phyloP scores from a whole-genome alignment of 1,284 basidiomycete genomes.

The Tilletia setariae region DNA sequence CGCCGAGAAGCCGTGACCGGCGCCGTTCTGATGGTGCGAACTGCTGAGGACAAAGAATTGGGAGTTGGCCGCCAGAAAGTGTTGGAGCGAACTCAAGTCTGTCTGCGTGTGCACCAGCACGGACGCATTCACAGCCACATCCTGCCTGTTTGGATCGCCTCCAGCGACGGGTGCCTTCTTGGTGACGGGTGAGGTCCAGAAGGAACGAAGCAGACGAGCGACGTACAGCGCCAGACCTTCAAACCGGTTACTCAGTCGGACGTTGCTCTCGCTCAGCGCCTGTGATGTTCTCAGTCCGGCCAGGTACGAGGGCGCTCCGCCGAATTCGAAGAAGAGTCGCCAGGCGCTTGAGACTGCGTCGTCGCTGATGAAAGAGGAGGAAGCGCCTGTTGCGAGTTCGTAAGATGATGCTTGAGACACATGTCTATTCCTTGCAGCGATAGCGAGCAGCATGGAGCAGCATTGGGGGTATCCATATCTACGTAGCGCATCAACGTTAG shows the following conservation, averaged over 20 bases:
- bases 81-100: constrained; percentile 38
- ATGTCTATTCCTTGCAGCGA: constrained; percentile 57
- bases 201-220: constrained; percentile 74
- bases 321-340: constrained; percentile 32
- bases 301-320: constrained; percentile 23
- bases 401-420: constrained; percentile 19
- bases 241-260: constrained; percentile 74
- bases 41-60: constrained; percentile 43
- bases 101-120: constrained; percentile 36
- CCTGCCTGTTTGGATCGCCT: constrained; percentile 14
- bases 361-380: constrained; percentile 33
- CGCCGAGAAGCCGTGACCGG: no score
- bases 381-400: neutral
- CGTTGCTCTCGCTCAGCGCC: constrained; percentile 60
- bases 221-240: constrained; percentile 87
- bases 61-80: constrained; percentile 44
- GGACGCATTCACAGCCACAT: constrained; percentile 8
- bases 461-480: constrained; percentile 81
- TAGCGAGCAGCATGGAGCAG: constrained; percentile 81
- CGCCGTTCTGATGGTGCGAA: neutral
- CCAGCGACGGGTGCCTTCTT: constrained; percentile 59
- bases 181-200: constrained; percentile 66
- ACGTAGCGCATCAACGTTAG: constrained; percentile 1
- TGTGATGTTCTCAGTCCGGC: constrained; percentile 10
- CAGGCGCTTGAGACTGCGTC: constrained; percentile 47